Percentiles rank a stretch among this genome's conserved stretches.
Conservation (phyloP, 129 eudicot species). For the Solidago caesia region DNA sequence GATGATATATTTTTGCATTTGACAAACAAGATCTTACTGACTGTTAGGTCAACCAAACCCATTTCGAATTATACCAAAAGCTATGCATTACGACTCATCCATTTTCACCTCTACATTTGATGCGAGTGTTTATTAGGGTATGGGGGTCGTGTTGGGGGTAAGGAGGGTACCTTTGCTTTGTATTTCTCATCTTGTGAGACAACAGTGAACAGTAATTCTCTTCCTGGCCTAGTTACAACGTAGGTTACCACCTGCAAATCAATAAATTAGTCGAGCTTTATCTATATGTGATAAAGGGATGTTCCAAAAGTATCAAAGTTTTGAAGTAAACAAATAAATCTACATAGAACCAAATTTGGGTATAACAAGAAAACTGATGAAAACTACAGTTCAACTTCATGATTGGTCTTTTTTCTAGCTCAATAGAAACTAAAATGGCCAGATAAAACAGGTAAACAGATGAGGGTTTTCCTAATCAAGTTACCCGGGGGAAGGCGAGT, state of each 20-base stretch:
- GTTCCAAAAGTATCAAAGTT: not conserved
- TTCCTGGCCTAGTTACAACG: conserved; percentile 91
- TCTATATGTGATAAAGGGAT: not conserved
- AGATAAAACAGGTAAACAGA: too few relatives aligned
- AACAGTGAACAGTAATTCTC: conserved; percentile 88
- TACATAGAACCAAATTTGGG: not conserved
- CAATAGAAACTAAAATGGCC: not conserved
- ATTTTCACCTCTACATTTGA: not conserved
- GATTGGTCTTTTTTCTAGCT: not conserved
- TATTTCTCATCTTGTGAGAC: conserved; percentile 97
- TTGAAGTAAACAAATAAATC: not conserved
- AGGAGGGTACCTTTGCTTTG: conserved; percentile 81
- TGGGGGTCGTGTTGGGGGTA: not conserved
- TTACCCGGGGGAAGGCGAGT: too few relatives aligned
- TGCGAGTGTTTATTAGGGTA: not conserved
- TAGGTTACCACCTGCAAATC: conserved; percentile 71
- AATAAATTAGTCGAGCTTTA: conserved; percentile 1
- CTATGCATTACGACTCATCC: too few relatives aligned
- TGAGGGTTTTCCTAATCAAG: too few relatives aligned
- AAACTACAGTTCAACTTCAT: not conserved
- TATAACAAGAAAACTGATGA: not conserved
- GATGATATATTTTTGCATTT: too few relatives aligned
- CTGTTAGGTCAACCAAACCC: too few relatives aligned
- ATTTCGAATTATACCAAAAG: too few relatives aligned
- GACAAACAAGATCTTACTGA: too few relatives aligned